A percentile compares a stretch with the other conserved stretches of the same genome.
phyloP scores from a whole-genome alignment of 2,329 filamentous ascomycete species.

The Fusarium scirpi region DNA sequence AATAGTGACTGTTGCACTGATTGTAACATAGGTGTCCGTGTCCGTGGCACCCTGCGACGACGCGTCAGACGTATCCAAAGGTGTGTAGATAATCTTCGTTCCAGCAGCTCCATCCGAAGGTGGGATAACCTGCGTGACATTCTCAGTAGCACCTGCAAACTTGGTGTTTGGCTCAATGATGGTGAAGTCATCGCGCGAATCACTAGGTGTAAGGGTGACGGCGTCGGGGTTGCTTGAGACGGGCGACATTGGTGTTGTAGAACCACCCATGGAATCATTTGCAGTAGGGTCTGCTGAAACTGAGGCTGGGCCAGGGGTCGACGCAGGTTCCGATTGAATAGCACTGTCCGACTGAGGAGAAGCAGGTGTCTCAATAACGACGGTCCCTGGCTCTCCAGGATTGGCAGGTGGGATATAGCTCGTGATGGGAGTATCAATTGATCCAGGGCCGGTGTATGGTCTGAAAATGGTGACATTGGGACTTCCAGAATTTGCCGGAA shows the following conservation, averaged over 20 bases:
- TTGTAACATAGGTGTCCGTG: constrained; percentile 23
- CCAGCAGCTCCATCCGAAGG: constrained; percentile 22
- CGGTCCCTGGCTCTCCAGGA: constrained; percentile 1
- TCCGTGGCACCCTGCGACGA: background rate
- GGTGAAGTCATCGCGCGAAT: constrained; percentile 30
- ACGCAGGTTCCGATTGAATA: background rate
- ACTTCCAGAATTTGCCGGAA: constrained; percentile 4
- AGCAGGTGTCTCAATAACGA: constrained; percentile 14
- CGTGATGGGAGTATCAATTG: background rate
- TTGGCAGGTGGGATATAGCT: background rate
- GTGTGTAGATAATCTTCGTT: constrained; percentile 33
- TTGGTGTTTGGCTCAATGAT: constrained; percentile 32
- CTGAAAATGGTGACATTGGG: constrained; percentile 1
- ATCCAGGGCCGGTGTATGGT: constrained; percentile 4
- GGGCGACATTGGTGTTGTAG: background rate
- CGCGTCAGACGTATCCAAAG: constrained; percentile 7
- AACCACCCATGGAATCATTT: background rate
- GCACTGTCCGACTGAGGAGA: background rate
- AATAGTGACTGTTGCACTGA: constrained; percentile 31
- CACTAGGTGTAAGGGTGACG: constrained; percentile 25
- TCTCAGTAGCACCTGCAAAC: constrained; percentile 29
- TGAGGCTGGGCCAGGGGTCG: constrained; percentile 5
- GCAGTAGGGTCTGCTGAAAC: constrained; percentile 8
- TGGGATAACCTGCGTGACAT: constrained; percentile 28
- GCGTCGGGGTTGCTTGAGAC: constrained; percentile 21